Evolutionary conservation across 257 asterid genomes (phyloP).

Genomic region (Vinca minor): DNA sequence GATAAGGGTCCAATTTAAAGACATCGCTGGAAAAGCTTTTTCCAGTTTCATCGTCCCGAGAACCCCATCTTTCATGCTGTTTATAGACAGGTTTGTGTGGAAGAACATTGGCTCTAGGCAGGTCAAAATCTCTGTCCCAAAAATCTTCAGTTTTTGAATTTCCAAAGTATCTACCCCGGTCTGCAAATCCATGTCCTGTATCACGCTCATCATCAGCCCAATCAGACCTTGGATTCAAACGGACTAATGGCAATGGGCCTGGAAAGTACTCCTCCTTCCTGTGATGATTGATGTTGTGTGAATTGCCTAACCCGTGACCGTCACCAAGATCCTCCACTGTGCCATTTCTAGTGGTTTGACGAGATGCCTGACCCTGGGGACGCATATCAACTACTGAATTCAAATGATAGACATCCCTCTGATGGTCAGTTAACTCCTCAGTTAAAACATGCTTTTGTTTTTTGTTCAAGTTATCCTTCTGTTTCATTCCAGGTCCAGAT

Average conservation of each 20-base stretch:
- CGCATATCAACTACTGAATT: slow-evolving; percentile 42
- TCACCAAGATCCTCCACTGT: slow-evolving; percentile 35
- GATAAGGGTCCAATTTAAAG: slow-evolving; percentile 39
- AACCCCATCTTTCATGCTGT: slow-evolving; percentile 50
- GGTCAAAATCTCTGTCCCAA: slow-evolving; percentile 78
- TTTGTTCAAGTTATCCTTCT: slow-evolving; percentile 48
- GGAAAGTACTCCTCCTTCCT: slow-evolving; percentile 49
- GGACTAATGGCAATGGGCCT: slow-evolving; percentile 75
- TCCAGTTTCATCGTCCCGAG: slow-evolving; percentile 55
- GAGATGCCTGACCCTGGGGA: slow-evolving; percentile 36
- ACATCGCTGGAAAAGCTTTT: slow-evolving; percentile 47
- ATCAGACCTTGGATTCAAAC: slow-evolving; percentile 76
- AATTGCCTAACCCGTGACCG: slow-evolving; percentile 30
- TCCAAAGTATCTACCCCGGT: slow-evolving; percentile 53
- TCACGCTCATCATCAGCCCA: slow-evolving; percentile 99
- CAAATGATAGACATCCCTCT: slow-evolving; percentile 34
- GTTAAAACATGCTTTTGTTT: slow-evolving; percentile 49
- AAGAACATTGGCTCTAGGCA: slow-evolving; percentile 54
- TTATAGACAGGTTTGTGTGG: slow-evolving; percentile 51
- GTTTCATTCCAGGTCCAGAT: slow-evolving; percentile 57
- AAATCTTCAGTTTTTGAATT: slow-evolving; percentile 49
- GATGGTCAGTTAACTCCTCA: slow-evolving; percentile 41
- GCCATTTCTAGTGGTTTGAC: slow-evolving; percentile 30
- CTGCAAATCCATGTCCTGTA: slow-evolving; percentile 68
- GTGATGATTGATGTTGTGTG: slow-evolving; percentile 22